phyloP scores from a whole-genome alignment of 768 basidiomycete species.

The Xanthoconium purpureum region DNA sequence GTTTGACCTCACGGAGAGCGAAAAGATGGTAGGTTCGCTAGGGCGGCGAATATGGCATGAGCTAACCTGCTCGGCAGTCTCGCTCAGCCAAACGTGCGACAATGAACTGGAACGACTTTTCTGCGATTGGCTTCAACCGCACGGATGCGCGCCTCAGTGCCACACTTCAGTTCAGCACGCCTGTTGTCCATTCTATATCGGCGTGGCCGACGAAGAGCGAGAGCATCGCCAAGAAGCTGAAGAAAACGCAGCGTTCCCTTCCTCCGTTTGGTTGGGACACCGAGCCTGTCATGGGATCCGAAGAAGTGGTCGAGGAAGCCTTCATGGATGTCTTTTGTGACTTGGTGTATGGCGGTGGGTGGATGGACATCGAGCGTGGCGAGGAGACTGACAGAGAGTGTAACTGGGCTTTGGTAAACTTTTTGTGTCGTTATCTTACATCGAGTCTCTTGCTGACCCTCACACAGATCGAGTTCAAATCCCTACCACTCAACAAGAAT shows the following conservation, averaged over 20 bases:
- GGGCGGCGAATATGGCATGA: neutral
- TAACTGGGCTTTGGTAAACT: slow-evolving; percentile 85
- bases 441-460: slow-evolving; percentile 1
- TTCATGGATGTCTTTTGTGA: slow-evolving; percentile 89
- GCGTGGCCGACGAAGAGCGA: slow-evolving; percentile 74
- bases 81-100: slow-evolving; percentile 74
- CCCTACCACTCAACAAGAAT: slow-evolving; percentile 46
- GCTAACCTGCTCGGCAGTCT: slow-evolving; percentile 41
- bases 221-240: slow-evolving; percentile 73
- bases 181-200: slow-evolving; percentile 55
- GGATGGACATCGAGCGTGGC: slow-evolving; percentile 73
- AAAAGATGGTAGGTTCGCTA: slow-evolving; percentile 50
- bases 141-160: slow-evolving; percentile 71
- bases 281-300: slow-evolving; percentile 69
- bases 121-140: slow-evolving; percentile 76
- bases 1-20: slow-evolving; percentile 91
- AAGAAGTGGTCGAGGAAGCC: slow-evolving; percentile 85
- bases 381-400: slow-evolving; percentile 80
- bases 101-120: slow-evolving; percentile 90
- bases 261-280: slow-evolving; percentile 94
- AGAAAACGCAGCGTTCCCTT: slow-evolving; percentile 69
- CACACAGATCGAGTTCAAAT: slow-evolving; percentile 84
- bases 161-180: slow-evolving; percentile 75
- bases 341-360: slow-evolving; percentile 76
- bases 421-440: slow-evolving; percentile 4